Evolutionary conservation across 2,329 filamentous ascomycete genomes (phyloP).

Genomic region (Fusarium tricinctum): DNA sequence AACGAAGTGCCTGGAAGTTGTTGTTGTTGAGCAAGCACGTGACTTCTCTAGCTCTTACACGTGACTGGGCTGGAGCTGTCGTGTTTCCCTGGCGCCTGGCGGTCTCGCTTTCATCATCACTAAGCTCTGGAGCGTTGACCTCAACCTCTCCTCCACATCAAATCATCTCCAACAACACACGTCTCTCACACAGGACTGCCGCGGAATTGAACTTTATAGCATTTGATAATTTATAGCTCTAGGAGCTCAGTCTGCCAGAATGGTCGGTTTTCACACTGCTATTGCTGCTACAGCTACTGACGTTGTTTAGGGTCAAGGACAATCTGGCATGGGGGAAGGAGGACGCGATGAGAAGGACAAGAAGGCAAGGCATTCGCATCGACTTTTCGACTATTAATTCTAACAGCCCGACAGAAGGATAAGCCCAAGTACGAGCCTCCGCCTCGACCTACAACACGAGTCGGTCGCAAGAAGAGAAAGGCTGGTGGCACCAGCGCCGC

Average conservation of each 20-base stretch:
- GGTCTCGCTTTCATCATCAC: conserved; percentile 54
- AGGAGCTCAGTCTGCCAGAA: conserved; percentile 53
- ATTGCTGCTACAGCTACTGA: conserved; percentile 34
- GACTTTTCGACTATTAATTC: neutral
- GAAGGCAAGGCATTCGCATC: conserved; percentile 73
- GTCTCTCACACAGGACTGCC: conserved; percentile 22
- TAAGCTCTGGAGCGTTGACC: conserved; percentile 49
- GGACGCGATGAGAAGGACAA: conserved; percentile 91
- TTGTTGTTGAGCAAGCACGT: conserved; percentile 32
- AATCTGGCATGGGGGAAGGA: conserved; percentile 89
- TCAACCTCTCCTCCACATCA: conserved; percentile 44
- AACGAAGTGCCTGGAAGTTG: neutral
- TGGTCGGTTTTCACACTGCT: conserved; percentile 50
- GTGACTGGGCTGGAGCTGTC: conserved; percentile 55
- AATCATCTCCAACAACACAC: conserved; percentile 42
- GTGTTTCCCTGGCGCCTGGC: conserved; percentile 63
- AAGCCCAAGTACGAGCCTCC: conserved; percentile 99
- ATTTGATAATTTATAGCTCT: conserved; percentile 42
- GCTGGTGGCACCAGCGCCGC: conserved; percentile 91
- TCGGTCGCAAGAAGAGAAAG: conserved; percentile 99
- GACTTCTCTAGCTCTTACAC: conserved; percentile 34
- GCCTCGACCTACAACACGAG: conserved; percentile 93
- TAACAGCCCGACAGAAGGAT: conserved; percentile 79
- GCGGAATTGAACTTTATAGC: conserved; percentile 15
- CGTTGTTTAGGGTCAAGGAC: conserved; percentile 77